Evolutionary conservation across 805 yeast genomes (phyloP).

Genomic region (Metschnikowia aberdeeniae): DNA sequence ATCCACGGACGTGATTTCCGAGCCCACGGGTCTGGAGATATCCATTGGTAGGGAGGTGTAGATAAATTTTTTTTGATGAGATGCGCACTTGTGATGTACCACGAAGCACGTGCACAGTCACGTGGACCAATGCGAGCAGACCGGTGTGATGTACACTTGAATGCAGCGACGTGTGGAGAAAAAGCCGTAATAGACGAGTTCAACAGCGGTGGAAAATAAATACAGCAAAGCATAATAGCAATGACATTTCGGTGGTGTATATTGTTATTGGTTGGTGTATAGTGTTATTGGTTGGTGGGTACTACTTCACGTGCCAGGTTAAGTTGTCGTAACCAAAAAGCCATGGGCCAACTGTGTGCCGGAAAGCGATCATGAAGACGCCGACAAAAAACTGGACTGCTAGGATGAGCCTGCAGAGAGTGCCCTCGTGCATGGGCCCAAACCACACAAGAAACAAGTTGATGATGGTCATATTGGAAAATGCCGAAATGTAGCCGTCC

Average conservation of each 20-base stretch:
- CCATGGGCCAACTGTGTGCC: conserved; percentile 84
- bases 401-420: conserved; percentile 58
- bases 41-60: conserved; percentile 56
- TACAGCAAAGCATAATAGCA: too few relatives aligned
- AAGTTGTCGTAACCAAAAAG: conserved; percentile 87
- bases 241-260: too few relatives aligned
- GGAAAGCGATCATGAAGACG: conserved; percentile 54
- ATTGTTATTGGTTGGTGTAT: too few relatives aligned
- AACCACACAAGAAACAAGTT: conserved; percentile 78
- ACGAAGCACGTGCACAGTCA: background rate
- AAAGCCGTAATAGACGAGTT: too few relatives aligned
- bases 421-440: conserved; percentile 88
- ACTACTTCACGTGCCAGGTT: conserved; percentile 35
- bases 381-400: conserved; percentile 65
- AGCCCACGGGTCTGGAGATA: conserved; percentile 93
- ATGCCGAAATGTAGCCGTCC: conserved; percentile 31
- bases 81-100: conserved; percentile 6
- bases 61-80: conserved; percentile 9
- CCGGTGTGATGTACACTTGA: background rate
- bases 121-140: background rate
- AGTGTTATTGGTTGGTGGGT: too few relatives aligned
- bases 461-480: conserved; percentile 84
- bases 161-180: too few relatives aligned
- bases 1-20: conserved; percentile 88
- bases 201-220: too few relatives aligned